A percentile compares a stretch with the other conserved stretches of the same genome.
Evolutionary conservation across 2,329 filamentous ascomycete genomes (phyloP).

Genomic region (Diaporthe batatas): DNA sequence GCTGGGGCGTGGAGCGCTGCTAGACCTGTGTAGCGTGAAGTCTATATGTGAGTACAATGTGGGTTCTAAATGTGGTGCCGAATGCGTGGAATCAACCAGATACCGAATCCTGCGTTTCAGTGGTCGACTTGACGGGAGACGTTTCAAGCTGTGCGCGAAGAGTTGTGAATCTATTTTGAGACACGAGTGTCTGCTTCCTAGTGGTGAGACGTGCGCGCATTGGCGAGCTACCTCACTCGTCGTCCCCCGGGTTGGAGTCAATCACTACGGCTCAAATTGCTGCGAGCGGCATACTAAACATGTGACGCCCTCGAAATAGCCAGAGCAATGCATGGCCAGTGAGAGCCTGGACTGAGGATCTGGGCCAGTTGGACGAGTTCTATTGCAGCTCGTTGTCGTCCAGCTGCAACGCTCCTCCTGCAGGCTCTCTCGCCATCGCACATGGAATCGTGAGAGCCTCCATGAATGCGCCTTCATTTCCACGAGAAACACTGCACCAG

Average conservation of each 20-base stretch:
- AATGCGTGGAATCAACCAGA: not conserved
- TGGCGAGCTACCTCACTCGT: not conserved
- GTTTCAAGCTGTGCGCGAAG: conserved; percentile 6
- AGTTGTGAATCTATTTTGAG: conserved; percentile 29
- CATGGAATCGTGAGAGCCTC: not conserved
- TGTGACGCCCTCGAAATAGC: not conserved
- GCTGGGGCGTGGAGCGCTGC: not conserved
- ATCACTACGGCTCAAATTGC: not conserved
- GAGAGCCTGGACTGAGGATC: not conserved
- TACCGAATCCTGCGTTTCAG: not conserved
- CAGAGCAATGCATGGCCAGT: not conserved
- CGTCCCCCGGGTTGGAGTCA: not conserved
- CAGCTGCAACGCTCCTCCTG: not conserved
- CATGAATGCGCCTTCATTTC: not conserved
- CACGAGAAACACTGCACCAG: not conserved
- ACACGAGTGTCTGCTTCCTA: not conserved
- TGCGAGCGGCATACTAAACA: not conserved
- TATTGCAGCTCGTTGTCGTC: not conserved
- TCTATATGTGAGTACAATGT: not conserved
- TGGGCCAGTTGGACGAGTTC: not conserved
- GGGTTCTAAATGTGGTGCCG: conserved; percentile 1
- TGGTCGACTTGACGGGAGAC: not conserved
- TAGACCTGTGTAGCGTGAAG: conserved; percentile 2
- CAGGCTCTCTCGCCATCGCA: not conserved
- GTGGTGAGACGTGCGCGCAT: conserved; percentile 11